Evolutionary conservation across 176 grass and related monocot genomes (phyloP).

Genomic region (Avena sativa): DNA sequence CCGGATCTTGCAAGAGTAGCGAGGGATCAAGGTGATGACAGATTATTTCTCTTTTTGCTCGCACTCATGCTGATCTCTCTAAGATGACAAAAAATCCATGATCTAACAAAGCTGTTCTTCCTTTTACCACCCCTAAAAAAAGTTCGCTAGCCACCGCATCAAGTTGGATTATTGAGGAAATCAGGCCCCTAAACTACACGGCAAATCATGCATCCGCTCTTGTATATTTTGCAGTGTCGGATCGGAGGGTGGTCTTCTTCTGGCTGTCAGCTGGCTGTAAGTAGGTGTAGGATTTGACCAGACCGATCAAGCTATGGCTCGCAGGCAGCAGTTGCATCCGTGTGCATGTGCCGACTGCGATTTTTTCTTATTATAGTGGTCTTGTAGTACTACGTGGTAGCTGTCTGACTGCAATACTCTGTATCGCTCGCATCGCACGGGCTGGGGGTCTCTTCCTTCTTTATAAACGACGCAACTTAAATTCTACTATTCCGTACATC

Average conservation of each 20-base stretch:
- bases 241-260: neutral
- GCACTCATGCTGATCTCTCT: neutral
- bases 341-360: slow-evolving; percentile 36
- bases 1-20: neutral
- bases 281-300: slow-evolving; percentile 32
- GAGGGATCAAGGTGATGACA: neutral
- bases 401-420: neutral
- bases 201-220: neutral
- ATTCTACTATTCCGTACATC: neutral
- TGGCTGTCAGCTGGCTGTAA: neutral
- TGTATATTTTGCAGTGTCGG: neutral
- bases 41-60: neutral
- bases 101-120: neutral
- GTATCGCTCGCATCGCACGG: neutral
- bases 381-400: neutral
- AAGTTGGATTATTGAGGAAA: neutral
- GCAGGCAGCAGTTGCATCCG: neutral
- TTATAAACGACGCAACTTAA: neutral
- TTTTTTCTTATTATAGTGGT: neutral
- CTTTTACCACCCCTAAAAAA: neutral
- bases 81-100: neutral
- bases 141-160: neutral
- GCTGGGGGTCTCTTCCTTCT: neutral
- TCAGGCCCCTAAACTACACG: neutral
- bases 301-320: neutral